Conservation (phyloP, 192 early-diverging fungal species). For the Mortierella alpina region DNA sequence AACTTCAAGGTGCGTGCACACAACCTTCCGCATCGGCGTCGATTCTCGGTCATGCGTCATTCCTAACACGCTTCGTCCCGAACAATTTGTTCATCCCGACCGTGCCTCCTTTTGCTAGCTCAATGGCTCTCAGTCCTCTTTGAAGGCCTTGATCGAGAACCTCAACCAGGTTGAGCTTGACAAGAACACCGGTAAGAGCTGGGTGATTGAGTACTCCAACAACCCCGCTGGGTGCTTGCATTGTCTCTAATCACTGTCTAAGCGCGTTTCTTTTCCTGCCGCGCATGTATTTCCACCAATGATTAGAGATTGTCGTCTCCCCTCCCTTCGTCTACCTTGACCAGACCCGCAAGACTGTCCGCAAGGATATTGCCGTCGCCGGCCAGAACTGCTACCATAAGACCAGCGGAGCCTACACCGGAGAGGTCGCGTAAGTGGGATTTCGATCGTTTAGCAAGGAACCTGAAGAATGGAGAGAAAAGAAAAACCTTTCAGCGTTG, state of each 20-base stretch:
- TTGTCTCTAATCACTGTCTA: too few species aligned
- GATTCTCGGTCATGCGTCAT: background rate
- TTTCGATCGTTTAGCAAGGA: too few species aligned
- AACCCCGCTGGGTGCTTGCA: background rate
- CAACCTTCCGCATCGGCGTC: background rate
- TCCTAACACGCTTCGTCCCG: background rate
- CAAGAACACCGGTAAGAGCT: conserved; percentile 74
- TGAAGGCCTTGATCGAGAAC: conserved; percentile 78
- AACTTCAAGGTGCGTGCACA: conserved; percentile 46
- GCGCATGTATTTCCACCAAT: background rate
- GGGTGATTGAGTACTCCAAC: background rate
- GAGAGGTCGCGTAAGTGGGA: conserved; percentile 83
- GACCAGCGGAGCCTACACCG: conserved; percentile 94
- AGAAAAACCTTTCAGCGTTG: background rate
- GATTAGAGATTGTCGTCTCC: conserved; percentile 94
- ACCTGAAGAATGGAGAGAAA: background rate
- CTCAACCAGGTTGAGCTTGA: conserved; percentile 82
- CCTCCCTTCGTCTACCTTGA: conserved; percentile 93
- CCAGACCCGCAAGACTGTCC: conserved; percentile 78
- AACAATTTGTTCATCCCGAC: background rate
- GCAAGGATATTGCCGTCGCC: conserved; percentile 89
- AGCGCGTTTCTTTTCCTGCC: conserved; percentile 11
- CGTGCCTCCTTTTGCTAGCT: conserved; percentile 65
- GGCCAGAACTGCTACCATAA: conserved; percentile 96
- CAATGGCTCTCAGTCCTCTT: conserved; percentile 87